Base-by-base conservation (phyloP, 2,329 filamentous ascomycete species). In the Geosmithia flava region DNA sequence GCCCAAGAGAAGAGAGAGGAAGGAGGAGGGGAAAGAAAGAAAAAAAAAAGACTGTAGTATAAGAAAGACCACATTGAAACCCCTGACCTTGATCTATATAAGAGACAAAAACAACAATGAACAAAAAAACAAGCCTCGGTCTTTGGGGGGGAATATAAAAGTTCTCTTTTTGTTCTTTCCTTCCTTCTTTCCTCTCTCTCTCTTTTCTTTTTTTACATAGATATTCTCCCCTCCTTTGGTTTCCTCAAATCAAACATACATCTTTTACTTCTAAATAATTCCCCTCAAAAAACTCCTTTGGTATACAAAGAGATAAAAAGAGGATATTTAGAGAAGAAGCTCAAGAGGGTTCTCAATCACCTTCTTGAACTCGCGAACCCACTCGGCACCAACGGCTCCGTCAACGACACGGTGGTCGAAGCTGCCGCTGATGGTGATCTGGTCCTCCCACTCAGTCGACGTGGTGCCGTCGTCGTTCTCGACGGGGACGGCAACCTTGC, bases 371-470 rank as follows among this genome's bases (percentile, higher is more conserved):
- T 94, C 93, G 68, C 80, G 82, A 69, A 98, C 88, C 82, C 91
- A 98, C 69, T 98, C 93, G 51, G 84, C 93, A 62, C 93, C 94
- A 50, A 97, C 87, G 41, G 90, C 93, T 54, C 93, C 93, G 65
- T 98, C 93, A 13, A 98, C 83, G 46, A 97, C 90, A 80, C 95
- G 95, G 82, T 98, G 93, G 75, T 98, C 93, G 67, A 98, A 98
- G 76, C 87, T 94, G 61, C 75, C 91, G 40, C 90, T 97, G 51
- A 98, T 83, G 53, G 86, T 80, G 61, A 98, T 96, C 76, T 97
- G 90, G 64, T 98, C 93, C 59, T 98, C 93, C 85, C 87, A 98
- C 68, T 87, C 87, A 44, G 95, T 74, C 48, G 68, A 64, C 17
- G 78, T 70, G 43, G 80, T 81, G 51, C 87, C 89, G 53, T 95